A percentile compares a stretch with the other conserved stretches of the same genome.
phyloP scores from a whole-genome alignment of 2,329 filamentous ascomycete genomes.

The Ophiocordyceps camponoti-leonardi region DNA sequence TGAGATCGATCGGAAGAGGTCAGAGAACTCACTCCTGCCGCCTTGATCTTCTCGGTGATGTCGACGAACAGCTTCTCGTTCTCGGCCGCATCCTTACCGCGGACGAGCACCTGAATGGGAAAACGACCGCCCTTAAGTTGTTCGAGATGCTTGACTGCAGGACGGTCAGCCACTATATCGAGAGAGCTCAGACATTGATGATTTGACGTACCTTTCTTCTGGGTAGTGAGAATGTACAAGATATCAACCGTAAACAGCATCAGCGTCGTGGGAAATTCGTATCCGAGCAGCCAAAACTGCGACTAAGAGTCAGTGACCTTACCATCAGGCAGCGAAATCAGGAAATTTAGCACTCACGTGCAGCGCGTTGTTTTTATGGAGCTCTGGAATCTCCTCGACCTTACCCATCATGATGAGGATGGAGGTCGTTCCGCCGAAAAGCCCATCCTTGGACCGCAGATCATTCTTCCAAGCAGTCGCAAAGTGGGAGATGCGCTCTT shows the following conservation, averaged over 20 bases:
- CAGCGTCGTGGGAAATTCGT: constrained; percentile 93
- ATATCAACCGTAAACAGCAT: constrained; percentile 82
- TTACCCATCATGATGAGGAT: constrained; percentile 90
- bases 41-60: constrained; percentile 74
- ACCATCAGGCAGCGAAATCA: not conserved
- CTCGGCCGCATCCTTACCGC: constrained; percentile 78
- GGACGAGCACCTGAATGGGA: constrained; percentile 78
- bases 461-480: constrained; percentile 91
- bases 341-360: constrained; percentile 44
- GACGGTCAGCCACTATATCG: constrained; percentile 13
- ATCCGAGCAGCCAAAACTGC: constrained; percentile 95
- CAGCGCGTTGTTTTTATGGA: constrained; percentile 91
- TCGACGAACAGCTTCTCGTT: constrained; percentile 83
- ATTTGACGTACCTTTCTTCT: constrained; percentile 65
- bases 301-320: constrained; percentile 1
- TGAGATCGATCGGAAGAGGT: not conserved
- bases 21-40: constrained; percentile 51
- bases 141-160: constrained; percentile 75
- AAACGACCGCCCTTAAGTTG: constrained; percentile 83
- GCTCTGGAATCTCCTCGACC: constrained; percentile 71
- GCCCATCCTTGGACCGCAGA: constrained; percentile 68
- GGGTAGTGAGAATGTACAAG: constrained; percentile 84
- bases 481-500: constrained; percentile 78
- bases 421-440: constrained; percentile 75
- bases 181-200: not conserved